Percentiles rank a stretch among this genome's conserved stretches.
phyloP scores from a whole-genome alignment of 805 yeast genomes.

The Ogataea glucozyma region DNA sequence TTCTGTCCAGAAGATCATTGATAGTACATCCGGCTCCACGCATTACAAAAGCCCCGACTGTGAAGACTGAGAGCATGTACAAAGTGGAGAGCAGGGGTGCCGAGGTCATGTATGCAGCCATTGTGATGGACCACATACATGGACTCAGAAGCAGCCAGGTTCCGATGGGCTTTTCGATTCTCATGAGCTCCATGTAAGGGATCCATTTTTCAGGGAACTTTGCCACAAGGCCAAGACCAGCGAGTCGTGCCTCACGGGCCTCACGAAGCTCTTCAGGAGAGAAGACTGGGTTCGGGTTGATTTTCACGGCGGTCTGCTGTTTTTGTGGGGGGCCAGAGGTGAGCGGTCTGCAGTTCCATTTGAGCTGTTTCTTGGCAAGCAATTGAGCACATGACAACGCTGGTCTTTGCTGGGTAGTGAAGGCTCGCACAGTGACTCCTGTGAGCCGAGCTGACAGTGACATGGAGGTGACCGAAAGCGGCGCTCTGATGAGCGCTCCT shows the following conservation, averaged over 20 bases:
- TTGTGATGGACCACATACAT: slow-evolving; percentile 87
- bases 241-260: slow-evolving; percentile 52
- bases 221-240: slow-evolving; percentile 51
- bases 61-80: slow-evolving; percentile 67
- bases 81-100: slow-evolving; percentile 69
- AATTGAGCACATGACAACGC: slow-evolving; percentile 3
- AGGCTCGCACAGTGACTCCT: background rate
- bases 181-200: slow-evolving; percentile 90
- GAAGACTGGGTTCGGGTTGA: slow-evolving; percentile 24
- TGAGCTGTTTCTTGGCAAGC: no score
- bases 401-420: slow-evolving; percentile 1
- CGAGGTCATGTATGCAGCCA: slow-evolving; percentile 75
- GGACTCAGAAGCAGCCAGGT: slow-evolving; percentile 82
- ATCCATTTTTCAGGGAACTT: slow-evolving; percentile 71
- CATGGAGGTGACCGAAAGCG: background rate
- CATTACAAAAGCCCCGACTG: slow-evolving; percentile 86
- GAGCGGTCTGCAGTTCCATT: no score
- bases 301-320: background rate
- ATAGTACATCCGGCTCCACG: slow-evolving; percentile 98
- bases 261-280: slow-evolving; percentile 45
- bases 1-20: slow-evolving; percentile 83
- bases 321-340: background rate
- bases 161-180: slow-evolving; percentile 96
- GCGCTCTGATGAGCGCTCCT: background rate
- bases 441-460: background rate